Conservation (phyloP, 1,139 yeast species). For the Geotrichum siamense region DNA sequence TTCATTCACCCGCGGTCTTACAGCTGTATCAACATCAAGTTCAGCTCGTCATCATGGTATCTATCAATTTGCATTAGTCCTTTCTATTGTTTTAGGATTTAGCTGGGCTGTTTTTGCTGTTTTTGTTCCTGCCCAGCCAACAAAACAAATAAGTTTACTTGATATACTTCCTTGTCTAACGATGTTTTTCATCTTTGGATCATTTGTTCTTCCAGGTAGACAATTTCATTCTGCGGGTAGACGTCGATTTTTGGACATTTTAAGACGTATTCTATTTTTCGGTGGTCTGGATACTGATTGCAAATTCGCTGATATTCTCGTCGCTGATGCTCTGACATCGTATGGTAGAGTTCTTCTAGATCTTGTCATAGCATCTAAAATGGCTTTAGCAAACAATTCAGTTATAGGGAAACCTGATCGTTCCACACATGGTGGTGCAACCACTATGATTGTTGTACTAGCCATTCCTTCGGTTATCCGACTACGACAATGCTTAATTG, state of each 20-base stretch:
- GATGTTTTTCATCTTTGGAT: constrained; percentile 27
- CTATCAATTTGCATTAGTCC: constrained; percentile 25
- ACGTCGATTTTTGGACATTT: constrained; percentile 33
- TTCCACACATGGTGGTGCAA: constrained; percentile 31
- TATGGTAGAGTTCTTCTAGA: constrained; percentile 72
- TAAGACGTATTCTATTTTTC: constrained; percentile 43
- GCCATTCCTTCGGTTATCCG: constrained; percentile 65
- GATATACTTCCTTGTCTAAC: constrained; percentile 36
- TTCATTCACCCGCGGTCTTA: constrained; percentile 10
- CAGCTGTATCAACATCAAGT: background rate
- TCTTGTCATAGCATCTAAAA: constrained; percentile 44
- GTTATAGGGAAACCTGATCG: constrained; percentile 33
- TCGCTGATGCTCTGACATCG: constrained; percentile 77
- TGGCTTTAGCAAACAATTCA: constrained; percentile 30
- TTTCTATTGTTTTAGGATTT: constrained; percentile 17
- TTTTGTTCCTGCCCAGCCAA: background rate
- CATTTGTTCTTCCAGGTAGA: constrained; percentile 28
- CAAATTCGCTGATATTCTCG: constrained; percentile 69
- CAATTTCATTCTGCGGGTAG: constrained; percentile 28
- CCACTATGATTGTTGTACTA: constrained; percentile 45
- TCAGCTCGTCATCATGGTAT: constrained; percentile 24
- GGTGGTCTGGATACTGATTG: constrained; percentile 50
- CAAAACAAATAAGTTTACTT: constrained; percentile 5
- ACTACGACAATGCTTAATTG: constrained; percentile 72
- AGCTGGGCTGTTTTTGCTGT: constrained; percentile 16